A percentile compares a stretch with the other conserved stretches of the same genome.
phyloP scores from a whole-genome alignment of 768 basidiomycete species.

The Pisolithus microcarpus region DNA sequence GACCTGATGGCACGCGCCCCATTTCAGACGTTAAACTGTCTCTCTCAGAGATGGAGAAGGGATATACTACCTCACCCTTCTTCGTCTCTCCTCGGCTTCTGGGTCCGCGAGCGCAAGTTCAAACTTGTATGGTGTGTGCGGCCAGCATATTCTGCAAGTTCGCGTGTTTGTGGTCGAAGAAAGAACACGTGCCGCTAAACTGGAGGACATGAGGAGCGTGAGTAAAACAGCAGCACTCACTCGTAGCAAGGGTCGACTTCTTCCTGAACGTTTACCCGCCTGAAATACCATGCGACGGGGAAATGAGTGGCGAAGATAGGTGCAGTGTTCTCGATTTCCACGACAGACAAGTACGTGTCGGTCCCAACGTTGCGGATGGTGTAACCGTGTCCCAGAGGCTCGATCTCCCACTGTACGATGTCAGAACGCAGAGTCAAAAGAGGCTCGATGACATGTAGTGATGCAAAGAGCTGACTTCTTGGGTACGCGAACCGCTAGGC shows the following conservation, averaged over 20 bases:
- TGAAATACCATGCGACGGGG: constrained; percentile 1
- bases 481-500: background rate
- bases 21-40: background rate
- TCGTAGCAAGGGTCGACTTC: background rate
- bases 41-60: background rate
- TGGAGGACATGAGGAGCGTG: background rate
- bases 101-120: background rate
- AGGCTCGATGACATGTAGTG: background rate
- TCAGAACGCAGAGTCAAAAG: background rate
- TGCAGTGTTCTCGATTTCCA: background rate
- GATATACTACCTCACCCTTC: background rate
- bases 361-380: constrained; percentile 3
- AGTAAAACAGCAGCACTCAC: background rate
- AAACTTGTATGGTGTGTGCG: background rate
- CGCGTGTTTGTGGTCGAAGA: background rate
- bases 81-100: background rate
- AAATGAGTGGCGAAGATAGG: background rate
- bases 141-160: background rate
- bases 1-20: background rate
- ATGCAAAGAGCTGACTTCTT: background rate
- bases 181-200: background rate
- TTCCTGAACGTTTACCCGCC: background rate
- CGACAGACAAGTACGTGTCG: background rate
- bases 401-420: constrained; percentile 1
- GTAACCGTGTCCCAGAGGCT: background rate